Base-by-base conservation (phyloP, 345 rosid genomes). In the Eucalyptus decipiens region DNA sequence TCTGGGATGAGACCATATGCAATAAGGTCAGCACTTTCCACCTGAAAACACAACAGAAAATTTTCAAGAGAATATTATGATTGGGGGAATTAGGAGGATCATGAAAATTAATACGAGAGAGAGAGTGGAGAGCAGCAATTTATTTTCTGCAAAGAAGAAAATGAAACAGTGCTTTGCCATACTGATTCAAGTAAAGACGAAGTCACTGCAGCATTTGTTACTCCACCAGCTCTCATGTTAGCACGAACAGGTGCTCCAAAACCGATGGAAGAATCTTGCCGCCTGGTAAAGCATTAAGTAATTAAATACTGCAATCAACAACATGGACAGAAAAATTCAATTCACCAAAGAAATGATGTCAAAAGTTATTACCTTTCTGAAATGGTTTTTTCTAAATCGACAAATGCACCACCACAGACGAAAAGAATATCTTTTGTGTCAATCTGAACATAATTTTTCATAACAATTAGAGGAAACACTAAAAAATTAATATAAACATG, bases 191-290 rank as follows among this genome's bases (percentile, higher is more conserved):
- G 95, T 92, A 97, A 94, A 90, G 98, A 95, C 37, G 99, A 97
- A 42, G 99, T 95, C 90, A 97, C 88, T 60, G 92, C 92, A 86
- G 99, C 96, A 93, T 92, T 92, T 50, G 93, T 95, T 86, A 93
- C 93, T 88, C 97, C 97, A 90, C 93, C 93, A 81, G 94, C 91
- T 91, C 98, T 95, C 98, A 97, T 97, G 93, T 93, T 97, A 89
- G 98, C 99, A 88, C 98, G 98, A 48, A 97, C 98, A 90, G 99
- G 98, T 90, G 98, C 99, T 92, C 99, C 99, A 92, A 97, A 97
- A 89, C 99, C 99, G 89, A 97, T 97, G 49, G 99, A 97, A 76
- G 99, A 95, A 92, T 95, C 99, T 93, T 97, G 99, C 50, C 96
- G 96, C 93, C 99, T 97, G 92, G 72, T 24, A 88, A 92, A 89